These are phyloP conservation scores for Neoascochyta sp. DNA, from an alignment of 2,329 filamentous ascomycete species.

Conservation along the genomic window DNA sequence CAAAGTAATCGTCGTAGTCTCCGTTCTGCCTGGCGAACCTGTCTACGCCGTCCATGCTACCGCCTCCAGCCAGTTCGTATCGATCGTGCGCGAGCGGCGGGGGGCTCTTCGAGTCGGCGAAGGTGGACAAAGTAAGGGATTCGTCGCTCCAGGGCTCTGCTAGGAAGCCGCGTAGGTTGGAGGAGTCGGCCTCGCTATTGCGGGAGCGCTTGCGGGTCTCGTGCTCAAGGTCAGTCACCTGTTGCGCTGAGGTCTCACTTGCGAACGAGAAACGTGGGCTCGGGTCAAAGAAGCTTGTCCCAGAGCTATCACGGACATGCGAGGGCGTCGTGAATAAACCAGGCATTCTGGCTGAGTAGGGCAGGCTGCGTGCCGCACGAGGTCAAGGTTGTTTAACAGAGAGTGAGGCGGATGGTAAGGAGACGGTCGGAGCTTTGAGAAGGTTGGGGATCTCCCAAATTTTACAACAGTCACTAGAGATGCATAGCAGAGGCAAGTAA, in stretches of 20 bases:
- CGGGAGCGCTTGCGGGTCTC: slow-evolving; percentile 33
- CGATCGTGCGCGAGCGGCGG: slow-evolving; percentile 50
- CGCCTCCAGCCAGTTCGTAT: slow-evolving; percentile 49
- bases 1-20: slow-evolving; percentile 43
- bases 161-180: slow-evolving; percentile 12
- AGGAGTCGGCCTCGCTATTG: slow-evolving; percentile 9
- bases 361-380: no score
- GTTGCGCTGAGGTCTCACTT: slow-evolving; percentile 24
- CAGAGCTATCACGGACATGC: slow-evolving; percentile 13
- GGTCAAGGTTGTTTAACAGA: no score
- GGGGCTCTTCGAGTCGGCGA: slow-evolving; percentile 34
- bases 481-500: no score
- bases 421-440: no score
- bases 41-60: slow-evolving; percentile 48
- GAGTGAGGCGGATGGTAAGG: no score
- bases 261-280: slow-evolving; percentile 21
- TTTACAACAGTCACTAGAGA: no score
- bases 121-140: slow-evolving; percentile 19
- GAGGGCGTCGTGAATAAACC: slow-evolving; percentile 20
- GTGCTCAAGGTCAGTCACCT: slow-evolving; percentile 27
- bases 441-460: no score
- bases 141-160: slow-evolving; percentile 18
- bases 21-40: slow-evolving; percentile 37
- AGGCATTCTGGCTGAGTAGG: slow-evolving; percentile 28
- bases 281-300: slow-evolving; percentile 18